Evolutionary conservation across 306 rosid species (phyloP), one percentile per base, ranked within the genome.

Genomic region (Casuarina glauca): DNA sequence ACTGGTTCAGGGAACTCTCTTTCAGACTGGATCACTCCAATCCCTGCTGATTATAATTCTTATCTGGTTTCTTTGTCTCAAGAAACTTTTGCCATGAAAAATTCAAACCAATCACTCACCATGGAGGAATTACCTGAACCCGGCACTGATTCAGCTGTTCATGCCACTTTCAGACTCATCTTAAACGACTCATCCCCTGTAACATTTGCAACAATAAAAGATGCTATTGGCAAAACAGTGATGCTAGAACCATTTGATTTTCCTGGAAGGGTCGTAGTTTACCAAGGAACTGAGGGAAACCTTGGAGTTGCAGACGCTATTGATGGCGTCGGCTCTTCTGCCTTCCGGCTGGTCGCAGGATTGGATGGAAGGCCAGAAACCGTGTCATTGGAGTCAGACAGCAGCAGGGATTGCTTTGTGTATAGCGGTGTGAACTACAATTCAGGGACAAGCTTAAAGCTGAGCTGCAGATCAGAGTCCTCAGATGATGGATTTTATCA

Each of bases 81-180:
- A 82, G 67, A 58, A 72, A 77, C 83, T 5, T 72, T 88, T 70
- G 92, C 77, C 80, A 32, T 91, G 36, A 67, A 90, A 46, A 87
- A 80, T 82, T 50, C 85, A 80, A 91, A 91, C 66, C 88, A 84
- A 62, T 70, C 94, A 0, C 63, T 96, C 39, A 43, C 74, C 2
- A 78, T 93, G 93, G 84, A 90, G 52, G 70, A 75, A 0, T 44
- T 80, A 32, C 92, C 96, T 1, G 66, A 58, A 80, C 45, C 81
- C 3, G 96, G 97, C 82, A 84, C 97, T 0, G 86, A 82, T 35
- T 63, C 75, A 0, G 74, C 90, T 44, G 76, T 54, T 63, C 80
- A 72, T n/a, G 90, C 91, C 54, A 96, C 96, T 54, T 91, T 93
- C 83, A 91, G 99, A 83, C 88, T 96, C 70, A 46, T 87, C 81